Percentiles rank a stretch among this genome's conserved stretches.
Conservation (phyloP, 2,329 filamentous ascomycete species). For the Cercospora zeae-maydis region DNA sequence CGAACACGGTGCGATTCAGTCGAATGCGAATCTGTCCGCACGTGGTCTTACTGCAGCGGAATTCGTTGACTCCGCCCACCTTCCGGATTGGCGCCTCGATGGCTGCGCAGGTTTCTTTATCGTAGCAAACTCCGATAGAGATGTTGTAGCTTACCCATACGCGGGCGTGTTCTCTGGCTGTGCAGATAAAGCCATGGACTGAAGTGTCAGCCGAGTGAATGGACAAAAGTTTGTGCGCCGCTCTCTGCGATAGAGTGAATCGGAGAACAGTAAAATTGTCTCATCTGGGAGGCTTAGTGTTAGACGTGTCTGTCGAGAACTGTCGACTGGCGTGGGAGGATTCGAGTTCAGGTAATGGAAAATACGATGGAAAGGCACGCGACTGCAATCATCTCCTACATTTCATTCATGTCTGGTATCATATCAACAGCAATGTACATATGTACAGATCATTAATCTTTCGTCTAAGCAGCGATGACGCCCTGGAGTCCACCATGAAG, state of each 20-base stretch:
- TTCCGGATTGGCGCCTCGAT: neutral
- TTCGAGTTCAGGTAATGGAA: too few species aligned
- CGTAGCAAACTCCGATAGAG: neutral
- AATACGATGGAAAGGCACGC: too few species aligned
- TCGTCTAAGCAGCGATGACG: neutral
- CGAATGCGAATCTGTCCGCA: neutral
- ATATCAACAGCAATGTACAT: neutral
- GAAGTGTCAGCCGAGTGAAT: neutral
- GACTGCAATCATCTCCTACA: too few species aligned
- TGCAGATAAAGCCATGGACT: too few species aligned
- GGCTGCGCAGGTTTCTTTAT: neutral
- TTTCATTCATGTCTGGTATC: neutral
- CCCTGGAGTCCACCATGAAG: conserved; percentile 20
- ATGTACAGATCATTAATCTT: neutral
- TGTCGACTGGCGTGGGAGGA: too few species aligned
- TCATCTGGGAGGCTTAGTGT: too few species aligned
- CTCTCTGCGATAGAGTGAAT: too few species aligned
- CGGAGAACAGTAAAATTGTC: too few species aligned
- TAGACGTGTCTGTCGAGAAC: too few species aligned
- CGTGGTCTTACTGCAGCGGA: neutral
- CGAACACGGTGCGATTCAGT: neutral
- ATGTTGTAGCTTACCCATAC: neutral
- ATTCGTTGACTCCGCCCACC: neutral
- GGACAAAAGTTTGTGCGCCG: too few species aligned
- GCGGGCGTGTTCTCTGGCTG: neutral